Evolutionary conservation across 108 stramenopile species (phyloP), one percentile per base, ranked within the genome.

Genomic region (Cylindrotheca closterium): DNA sequence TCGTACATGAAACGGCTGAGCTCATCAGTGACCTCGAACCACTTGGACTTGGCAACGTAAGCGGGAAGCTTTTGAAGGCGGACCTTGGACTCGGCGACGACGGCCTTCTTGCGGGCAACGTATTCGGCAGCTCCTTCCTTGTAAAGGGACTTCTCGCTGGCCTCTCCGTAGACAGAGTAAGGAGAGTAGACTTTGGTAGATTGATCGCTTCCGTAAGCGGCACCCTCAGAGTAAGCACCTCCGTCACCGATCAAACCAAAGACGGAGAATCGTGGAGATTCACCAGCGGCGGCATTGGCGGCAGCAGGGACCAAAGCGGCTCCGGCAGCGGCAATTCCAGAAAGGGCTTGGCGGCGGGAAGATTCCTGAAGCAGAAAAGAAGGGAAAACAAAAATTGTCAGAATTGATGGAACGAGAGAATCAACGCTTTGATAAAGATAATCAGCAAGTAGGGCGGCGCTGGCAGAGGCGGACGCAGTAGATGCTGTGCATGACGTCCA

Each of bases 1-100:
- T 93, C 92, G 79, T 89, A 88, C 92, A 93, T 93, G 87, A 88
- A 93, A 63, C 92, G 88, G 74, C 74, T 78, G 68, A 93, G 79
- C 70, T 93, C 92, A 55, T 80, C 74, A 47, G 63, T 79, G 63
- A 93, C 92, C 47, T 93, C 81, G 87, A 82, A 90, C 92, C 92
- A 93, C 70, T 89, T 63, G 73, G 84, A 86, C 80, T 77, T 86
- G 47, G 70, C 83, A 68, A 83, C 71, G 82, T 88, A 93, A 47
- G 59, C 80, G 29, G 83, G 81, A 30, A 93, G 59, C 29, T 75
- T 78, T 24, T 47, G 17, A 50, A 93, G 81, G 67, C 92, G 92
- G 61, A 79, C 81, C 59, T 66, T 60, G 68, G 92, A 75, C 60
- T 93, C 92, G 49, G 79, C 78, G 49, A 93, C 74, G 71, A 81